Percentiles rank a stretch among this genome's conserved stretches.
phyloP scores from a whole-genome alignment of 1,284 basidiomycete genomes.

The Cutaneotrichosporon sp. region DNA sequence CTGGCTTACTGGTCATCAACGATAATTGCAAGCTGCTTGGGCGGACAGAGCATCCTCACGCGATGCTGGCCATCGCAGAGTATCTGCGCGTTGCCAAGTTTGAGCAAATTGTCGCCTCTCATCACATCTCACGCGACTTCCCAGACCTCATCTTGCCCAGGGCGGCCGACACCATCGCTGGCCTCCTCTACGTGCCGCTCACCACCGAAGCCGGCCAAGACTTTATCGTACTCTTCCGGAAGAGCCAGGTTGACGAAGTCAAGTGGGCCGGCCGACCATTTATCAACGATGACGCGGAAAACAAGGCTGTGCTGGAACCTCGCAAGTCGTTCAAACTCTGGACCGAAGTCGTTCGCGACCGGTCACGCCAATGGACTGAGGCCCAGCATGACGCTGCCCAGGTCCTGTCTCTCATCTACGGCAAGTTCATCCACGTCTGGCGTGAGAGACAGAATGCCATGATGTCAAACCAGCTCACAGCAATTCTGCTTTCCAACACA shows the following conservation, averaged over 20 bases:
- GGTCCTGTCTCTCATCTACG: conserved; percentile 69
- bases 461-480: conserved; percentile 64
- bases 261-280: conserved; percentile 76
- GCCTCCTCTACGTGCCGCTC: conserved; percentile 71
- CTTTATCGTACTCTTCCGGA: conserved; percentile 73
- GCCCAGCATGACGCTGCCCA: conserved; percentile 83
- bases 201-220: conserved; percentile 62
- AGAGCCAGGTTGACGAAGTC: conserved; percentile 66
- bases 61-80: conserved; percentile 76
- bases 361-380: conserved; percentile 72
- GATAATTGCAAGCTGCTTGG: conserved; percentile 82
- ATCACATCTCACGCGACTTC: conserved; percentile 66
- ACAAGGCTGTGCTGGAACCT: conserved; percentile 57
- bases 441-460: conserved; percentile 75
- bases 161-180: conserved; percentile 69
- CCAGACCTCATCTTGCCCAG: conserved; percentile 67
- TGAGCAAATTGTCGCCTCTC: conserved; percentile 60
- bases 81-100: conserved; percentile 75
- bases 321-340: conserved; percentile 76
- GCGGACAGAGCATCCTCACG: conserved; percentile 65
- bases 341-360: conserved; percentile 70
- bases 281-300: conserved; percentile 50
- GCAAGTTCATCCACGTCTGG: conserved; percentile 76
- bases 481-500: conserved; percentile 77
- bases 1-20: conserved; percentile 76